A percentile compares a stretch with the other conserved stretches of the same genome.
Conservation (phyloP, 352 stramenopile species). For the Thalassiosira ordinaria region DNA sequence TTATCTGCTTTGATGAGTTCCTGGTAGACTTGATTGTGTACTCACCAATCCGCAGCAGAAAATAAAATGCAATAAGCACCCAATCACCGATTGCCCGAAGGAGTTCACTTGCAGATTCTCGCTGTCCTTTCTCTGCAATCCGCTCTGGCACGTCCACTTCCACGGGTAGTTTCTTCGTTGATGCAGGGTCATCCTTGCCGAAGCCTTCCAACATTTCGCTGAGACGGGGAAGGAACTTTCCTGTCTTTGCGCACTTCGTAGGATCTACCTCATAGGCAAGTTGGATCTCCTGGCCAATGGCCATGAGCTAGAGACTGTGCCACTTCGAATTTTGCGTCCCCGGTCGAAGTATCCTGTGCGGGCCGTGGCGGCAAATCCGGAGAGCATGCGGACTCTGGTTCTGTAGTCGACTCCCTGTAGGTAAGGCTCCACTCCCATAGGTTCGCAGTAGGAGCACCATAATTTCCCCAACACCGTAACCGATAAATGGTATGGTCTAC, state of each 20-base stretch:
- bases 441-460: background rate
- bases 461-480: background rate
- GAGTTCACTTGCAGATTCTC: background rate
- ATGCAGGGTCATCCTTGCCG: slow-evolving; percentile 16
- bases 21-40: slow-evolving; percentile 16
- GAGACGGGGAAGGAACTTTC: background rate
- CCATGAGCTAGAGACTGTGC: slow-evolving; percentile 1
- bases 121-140: background rate
- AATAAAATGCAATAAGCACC: slow-evolving; percentile 37
- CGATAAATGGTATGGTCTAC: too few species aligned
- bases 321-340: background rate
- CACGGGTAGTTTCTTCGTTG: slow-evolving; percentile 11
- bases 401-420: background rate
- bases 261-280: slow-evolving; percentile 15
- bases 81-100: background rate
- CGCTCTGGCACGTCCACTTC: slow-evolving; percentile 31
- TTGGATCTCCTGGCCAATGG: slow-evolving; percentile 14
- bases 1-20: slow-evolving; percentile 9
- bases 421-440: slow-evolving; percentile 1
- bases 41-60: slow-evolving; percentile 30
- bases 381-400: background rate
- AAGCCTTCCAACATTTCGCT: slow-evolving; percentile 26
- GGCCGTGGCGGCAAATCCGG: background rate
- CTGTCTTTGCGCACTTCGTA: background rate
- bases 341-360: background rate